These are phyloP conservation scores for Cystobasidiaceae sp. DNA, from an alignment of 1,284 basidiomycete genomes.

Conservation along the genomic window DNA sequence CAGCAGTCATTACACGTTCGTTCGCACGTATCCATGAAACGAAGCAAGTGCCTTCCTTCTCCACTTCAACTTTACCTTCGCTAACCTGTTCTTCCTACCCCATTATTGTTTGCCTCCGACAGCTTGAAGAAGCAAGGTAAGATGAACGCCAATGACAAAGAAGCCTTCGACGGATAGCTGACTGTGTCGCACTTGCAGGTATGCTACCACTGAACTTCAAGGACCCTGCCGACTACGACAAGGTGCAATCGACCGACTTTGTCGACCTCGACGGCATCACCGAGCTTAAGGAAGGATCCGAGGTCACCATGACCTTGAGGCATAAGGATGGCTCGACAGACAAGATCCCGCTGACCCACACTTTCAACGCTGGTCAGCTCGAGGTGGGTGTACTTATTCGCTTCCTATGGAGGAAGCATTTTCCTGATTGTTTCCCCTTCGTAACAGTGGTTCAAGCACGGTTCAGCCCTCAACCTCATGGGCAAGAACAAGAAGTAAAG, in stretches of 20 bases:
- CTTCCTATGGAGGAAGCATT: neutral
- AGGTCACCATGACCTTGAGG: constrained; percentile 71
- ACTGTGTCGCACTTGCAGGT: constrained; percentile 43
- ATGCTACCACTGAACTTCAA: constrained; percentile 88
- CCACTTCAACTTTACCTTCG: constrained; percentile 41
- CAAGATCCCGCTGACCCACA: constrained; percentile 39
- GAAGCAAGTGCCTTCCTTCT: too few species aligned
- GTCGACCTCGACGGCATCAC: constrained; percentile 79
- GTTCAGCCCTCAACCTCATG: constrained; percentile 34
- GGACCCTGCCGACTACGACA: constrained; percentile 85
- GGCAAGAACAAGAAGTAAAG: constrained; percentile 19
- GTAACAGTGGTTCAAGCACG: constrained; percentile 36
- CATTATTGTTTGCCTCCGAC: constrained; percentile 29
- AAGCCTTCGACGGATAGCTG: constrained; percentile 39
- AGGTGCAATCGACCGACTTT: constrained; percentile 72
- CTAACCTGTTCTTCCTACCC: neutral
- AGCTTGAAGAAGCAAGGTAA: constrained; percentile 96
- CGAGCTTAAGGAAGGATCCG: constrained; percentile 77
- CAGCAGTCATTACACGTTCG: constrained; percentile 88
- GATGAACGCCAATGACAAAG: constrained; percentile 88
- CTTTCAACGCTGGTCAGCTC: constrained; percentile 40
- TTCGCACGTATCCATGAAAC: constrained; percentile 96
- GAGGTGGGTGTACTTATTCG: neutral
- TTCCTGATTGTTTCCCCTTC: neutral
- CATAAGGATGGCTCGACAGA: constrained; percentile 65